phyloP scores from a whole-genome alignment of 164 flowering plant species.

The Echeveria elegans region DNA sequence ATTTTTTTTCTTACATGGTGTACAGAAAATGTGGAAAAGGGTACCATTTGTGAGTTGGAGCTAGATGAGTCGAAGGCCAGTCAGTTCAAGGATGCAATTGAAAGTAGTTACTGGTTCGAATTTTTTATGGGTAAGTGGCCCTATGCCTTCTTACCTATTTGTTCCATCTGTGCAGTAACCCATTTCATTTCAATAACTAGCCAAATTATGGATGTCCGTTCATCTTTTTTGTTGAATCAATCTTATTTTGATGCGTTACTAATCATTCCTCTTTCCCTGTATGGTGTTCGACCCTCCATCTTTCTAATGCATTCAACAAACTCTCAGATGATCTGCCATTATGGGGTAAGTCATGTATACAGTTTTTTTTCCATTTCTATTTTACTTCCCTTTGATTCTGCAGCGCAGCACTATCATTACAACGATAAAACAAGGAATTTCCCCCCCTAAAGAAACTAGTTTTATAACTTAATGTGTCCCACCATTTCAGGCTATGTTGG shows the following conservation, averaged over 20 bases:
- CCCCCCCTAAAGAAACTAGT: not conserved
- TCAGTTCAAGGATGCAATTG: constrained; percentile 94
- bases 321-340: constrained; percentile 84
- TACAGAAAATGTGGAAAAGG: constrained; percentile 77
- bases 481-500: constrained; percentile 74
- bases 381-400: not conserved
- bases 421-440: not conserved
- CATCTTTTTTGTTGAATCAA: not conserved
- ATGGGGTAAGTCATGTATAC: not conserved
- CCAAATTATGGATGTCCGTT: not conserved
- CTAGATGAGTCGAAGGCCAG: constrained; percentile 72
- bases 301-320: not conserved
- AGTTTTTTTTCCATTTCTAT: not conserved
- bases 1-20: not conserved
- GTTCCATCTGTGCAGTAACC: not conserved
- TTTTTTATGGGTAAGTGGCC: constrained; percentile 84
- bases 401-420: not conserved
- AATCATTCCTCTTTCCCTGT: not conserved
- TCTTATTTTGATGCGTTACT: not conserved
- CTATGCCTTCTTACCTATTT: not conserved
- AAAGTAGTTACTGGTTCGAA: constrained; percentile 89
- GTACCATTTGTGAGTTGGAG: constrained; percentile 54
- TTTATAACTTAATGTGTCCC: not conserved
- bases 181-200: not conserved
- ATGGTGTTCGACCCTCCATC: not conserved